These are phyloP conservation scores for Medicago ruthenica DNA, from an alignment of 306 rosid species.

Conservation along the genomic window DNA sequence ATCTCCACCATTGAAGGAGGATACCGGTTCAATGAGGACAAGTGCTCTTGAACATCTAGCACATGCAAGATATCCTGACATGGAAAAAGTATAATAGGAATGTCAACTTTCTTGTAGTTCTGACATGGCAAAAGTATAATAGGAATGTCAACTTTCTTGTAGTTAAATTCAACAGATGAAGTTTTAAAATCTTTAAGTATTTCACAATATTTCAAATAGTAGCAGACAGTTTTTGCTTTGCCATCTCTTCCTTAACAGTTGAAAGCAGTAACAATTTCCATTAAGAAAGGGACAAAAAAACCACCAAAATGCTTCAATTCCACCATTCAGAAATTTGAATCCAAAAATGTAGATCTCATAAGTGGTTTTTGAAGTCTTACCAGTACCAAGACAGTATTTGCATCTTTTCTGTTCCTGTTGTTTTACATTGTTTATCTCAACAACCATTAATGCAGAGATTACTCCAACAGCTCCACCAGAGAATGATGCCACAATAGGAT, in stretches of 20 bases:
- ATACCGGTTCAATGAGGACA: constrained; percentile 74
- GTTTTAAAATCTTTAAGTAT: constrained; percentile 12
- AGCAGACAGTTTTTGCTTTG: no score
- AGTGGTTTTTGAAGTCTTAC: constrained; percentile 51
- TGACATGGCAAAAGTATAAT: constrained; percentile 13
- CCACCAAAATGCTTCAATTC: constrained; percentile 24
- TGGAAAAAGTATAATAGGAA: no score
- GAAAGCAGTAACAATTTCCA: background rate
- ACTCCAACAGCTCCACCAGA: constrained; percentile 99
- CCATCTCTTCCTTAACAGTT: no score
- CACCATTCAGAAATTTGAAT: constrained; percentile 1
- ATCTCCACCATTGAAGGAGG: constrained; percentile 56
- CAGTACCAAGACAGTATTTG: constrained; percentile 97
- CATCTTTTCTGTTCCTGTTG: constrained; percentile 97
- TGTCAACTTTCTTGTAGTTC: no score
- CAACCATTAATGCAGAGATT: constrained; percentile 94
- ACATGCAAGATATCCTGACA: constrained; percentile 88
- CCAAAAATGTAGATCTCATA: constrained; percentile 8
- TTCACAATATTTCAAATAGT: background rate
- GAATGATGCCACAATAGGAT: constrained; percentile 97
- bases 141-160: constrained; percentile 27
- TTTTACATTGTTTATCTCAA: constrained; percentile 93
- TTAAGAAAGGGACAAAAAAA: constrained; percentile 10
- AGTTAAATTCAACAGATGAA: constrained; percentile 19
- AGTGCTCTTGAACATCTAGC: constrained; percentile 95